Evolutionary conservation across 345 rosid species (phyloP).

Genomic region (Xanthoceras sorbifolium): DNA sequence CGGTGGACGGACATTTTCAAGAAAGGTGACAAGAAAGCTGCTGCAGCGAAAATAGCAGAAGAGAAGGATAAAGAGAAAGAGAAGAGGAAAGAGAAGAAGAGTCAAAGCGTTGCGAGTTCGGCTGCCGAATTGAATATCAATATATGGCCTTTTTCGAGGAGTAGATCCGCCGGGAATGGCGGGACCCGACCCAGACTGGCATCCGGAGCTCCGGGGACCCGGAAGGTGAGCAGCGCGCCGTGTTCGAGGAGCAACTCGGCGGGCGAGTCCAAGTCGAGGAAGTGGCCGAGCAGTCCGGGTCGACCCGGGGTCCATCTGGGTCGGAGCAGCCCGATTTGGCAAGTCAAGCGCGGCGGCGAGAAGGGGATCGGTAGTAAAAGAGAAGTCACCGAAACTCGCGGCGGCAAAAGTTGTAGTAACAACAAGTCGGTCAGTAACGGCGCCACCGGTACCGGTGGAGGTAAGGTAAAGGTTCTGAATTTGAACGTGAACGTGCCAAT

Average conservation of each 20-base stretch:
- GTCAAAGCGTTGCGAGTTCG: conserved; percentile 24
- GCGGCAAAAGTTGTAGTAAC: conserved; percentile 30
- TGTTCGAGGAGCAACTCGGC: conserved; percentile 79
- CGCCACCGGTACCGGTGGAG: not conserved
- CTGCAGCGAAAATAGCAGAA: conserved; percentile 23
- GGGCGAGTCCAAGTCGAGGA: conserved; percentile 59
- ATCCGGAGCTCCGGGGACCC: conserved; percentile 40
- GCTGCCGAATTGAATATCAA: conserved; percentile 68
- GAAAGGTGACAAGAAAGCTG: conserved; percentile 46
- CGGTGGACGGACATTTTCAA: conserved; percentile 73
- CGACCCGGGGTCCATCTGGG: conserved; percentile 67
- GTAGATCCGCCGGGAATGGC: conserved; percentile 76
- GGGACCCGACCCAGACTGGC: conserved; percentile 53
- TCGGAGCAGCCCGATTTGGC: conserved; percentile 83
- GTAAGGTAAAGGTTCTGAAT: conserved; percentile 43
- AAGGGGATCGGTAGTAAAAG: conserved; percentile 25
- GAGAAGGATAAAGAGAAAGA: conserved; percentile 27
- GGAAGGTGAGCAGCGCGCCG: conserved; percentile 82
- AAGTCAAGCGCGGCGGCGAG: conserved; percentile 48
- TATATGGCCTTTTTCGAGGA: conserved; percentile 83
- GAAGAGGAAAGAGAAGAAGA: conserved; percentile 45
- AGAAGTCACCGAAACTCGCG: conserved; percentile 25
- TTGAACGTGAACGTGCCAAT: conserved; percentile 66
- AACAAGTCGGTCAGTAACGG: not conserved
- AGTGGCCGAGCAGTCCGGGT: conserved; percentile 69